phyloP scores from a whole-genome alignment of 768 basidiomycete genomes.

The Saitozyma sp. region DNA sequence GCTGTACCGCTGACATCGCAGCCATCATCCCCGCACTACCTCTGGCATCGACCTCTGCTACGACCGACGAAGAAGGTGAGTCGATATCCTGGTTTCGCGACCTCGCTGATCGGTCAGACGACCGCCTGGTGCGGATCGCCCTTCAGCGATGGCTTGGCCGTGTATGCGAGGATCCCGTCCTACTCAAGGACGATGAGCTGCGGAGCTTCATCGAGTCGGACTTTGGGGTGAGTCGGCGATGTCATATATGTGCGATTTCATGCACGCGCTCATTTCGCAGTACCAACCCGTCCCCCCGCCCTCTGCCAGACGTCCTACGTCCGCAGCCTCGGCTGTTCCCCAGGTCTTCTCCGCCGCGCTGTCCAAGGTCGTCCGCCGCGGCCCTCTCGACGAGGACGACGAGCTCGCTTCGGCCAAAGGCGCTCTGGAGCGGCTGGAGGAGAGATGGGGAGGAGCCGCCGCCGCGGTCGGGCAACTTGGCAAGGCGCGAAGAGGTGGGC shows the following conservation, averaged over 20 bases:
- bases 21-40: conserved; percentile 92
- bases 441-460: conserved; percentile 87
- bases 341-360: conserved; percentile 38
- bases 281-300: conserved; percentile 49
- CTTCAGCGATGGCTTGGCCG: conserved; percentile 91
- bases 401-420: conserved; percentile 85
- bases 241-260: not conserved
- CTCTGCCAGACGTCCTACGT: conserved; percentile 22
- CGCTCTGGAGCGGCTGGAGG: conserved; percentile 86
- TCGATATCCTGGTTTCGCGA: conserved; percentile 1
- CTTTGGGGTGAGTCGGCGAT: conserved; percentile 65
- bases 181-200: conserved; percentile 86
- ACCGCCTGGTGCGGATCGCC: conserved; percentile 90
- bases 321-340: conserved; percentile 37
- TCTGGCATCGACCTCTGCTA: conserved; percentile 92
- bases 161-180: conserved; percentile 86
- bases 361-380: conserved; percentile 55
- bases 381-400: conserved; percentile 91
- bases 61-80: conserved; percentile 84
- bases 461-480: conserved; percentile 87
- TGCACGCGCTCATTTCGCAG: conserved; percentile 23
- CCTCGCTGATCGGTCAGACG: conserved; percentile 60
- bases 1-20: conserved; percentile 10
- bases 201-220: conserved; percentile 95
- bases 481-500: conserved; percentile 70